phyloP scores from a whole-genome alignment of 1,139 yeast species.

The Yamadazyma sp. region DNA sequence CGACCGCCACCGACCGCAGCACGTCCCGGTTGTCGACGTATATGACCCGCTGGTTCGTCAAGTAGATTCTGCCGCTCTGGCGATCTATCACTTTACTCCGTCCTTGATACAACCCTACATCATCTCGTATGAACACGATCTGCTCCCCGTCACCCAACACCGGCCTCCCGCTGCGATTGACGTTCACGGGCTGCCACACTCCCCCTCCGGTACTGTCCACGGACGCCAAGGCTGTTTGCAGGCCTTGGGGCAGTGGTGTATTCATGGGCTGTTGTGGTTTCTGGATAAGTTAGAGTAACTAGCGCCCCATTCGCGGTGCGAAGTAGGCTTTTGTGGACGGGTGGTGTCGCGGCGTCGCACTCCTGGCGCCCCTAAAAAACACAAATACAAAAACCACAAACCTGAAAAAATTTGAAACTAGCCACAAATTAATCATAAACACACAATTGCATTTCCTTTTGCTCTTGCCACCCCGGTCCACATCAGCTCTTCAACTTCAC shows the following conservation, averaged over 20 bases:
- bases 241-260: too few species aligned
- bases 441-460: too few species aligned
- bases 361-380: neutral
- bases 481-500: too few species aligned
- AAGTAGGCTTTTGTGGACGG: too few species aligned
- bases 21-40: constrained; percentile 61
- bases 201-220: neutral
- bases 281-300: too few species aligned
- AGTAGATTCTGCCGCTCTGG: constrained; percentile 75
- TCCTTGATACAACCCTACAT: constrained; percentile 72
- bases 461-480: too few species aligned
- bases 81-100: constrained; percentile 59
- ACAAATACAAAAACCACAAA: too few species aligned
- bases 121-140: constrained; percentile 49
- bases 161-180: constrained; percentile 51
- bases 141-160: constrained; percentile 39
- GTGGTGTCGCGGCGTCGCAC: neutral
- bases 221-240: too few species aligned
- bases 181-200: constrained; percentile 23
- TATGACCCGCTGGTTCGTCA: constrained; percentile 72
- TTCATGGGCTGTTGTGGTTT: too few species aligned
- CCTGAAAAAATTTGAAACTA: too few species aligned
- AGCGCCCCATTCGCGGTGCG: too few species aligned
- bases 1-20: constrained; percentile 48
- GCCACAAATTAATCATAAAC: too few species aligned